Percentiles rank a stretch among this genome's conserved stretches.
Evolutionary conservation across 768 basidiomycete genomes (phyloP).

Genomic region (Roridomyces roridus): DNA sequence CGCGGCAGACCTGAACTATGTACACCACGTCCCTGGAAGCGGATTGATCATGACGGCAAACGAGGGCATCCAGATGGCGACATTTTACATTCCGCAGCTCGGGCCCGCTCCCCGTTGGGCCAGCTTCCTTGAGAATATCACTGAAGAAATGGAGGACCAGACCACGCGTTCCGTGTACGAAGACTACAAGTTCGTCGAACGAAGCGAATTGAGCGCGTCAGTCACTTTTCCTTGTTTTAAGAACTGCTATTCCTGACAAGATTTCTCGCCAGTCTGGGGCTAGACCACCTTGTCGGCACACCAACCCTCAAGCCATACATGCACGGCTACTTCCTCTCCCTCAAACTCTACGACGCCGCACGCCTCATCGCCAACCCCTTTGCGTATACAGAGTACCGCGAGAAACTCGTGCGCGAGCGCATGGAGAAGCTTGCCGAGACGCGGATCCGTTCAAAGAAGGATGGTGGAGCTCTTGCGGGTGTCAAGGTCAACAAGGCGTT

Average conservation of each 20-base stretch:
- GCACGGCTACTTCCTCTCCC: conserved; percentile 98
- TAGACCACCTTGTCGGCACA: conserved; percentile 94
- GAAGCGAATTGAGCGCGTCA: conserved; percentile 82
- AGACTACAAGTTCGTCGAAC: conserved; percentile 97
- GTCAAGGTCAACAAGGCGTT: conserved; percentile 82
- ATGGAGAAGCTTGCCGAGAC: conserved; percentile 94
- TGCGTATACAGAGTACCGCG: conserved; percentile 83
- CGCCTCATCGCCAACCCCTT: conserved; percentile 96
- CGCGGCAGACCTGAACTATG: conserved; percentile 85
- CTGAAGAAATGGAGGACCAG: conserved; percentile 97
- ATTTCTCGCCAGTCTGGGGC: conserved; percentile 68
- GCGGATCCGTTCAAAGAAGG: conserved; percentile 86
- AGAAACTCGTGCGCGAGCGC: conserved; percentile 21
- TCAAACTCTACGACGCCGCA: conserved; percentile 95
- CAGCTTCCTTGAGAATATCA: conserved; percentile 97
- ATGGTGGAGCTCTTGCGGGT: conserved; percentile 41
- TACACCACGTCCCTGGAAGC: conserved; percentile 89
- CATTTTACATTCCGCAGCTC: conserved; percentile 94
- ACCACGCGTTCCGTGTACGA: conserved; percentile 82
- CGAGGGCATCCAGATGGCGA: conserved; percentile 95
- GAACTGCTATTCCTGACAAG: background rate
- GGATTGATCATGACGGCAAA: conserved; percentile 93
- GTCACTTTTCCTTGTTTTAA: conserved; percentile 35
- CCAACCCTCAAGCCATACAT: conserved; percentile 98
- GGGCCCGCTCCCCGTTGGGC: conserved; percentile 98